Conservation (phyloP, 2,329 filamentous ascomycete genomes). For the Cytospora piceicola region DNA sequence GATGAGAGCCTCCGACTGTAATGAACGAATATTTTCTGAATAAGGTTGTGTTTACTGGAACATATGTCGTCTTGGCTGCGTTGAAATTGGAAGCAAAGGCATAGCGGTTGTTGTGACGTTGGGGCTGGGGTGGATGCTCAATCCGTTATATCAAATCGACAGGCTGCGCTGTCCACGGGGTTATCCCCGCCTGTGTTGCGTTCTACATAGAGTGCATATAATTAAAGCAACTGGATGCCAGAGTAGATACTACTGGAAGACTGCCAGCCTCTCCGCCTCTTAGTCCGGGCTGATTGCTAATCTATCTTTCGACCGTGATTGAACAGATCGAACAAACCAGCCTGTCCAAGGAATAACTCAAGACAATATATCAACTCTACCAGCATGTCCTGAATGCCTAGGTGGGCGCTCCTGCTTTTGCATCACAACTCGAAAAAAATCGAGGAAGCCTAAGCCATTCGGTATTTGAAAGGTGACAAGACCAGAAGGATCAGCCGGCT, state of each 20-base stretch:
- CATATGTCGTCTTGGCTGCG: not conserved
- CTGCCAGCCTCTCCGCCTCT: too few relatives aligned
- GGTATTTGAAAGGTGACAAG: too few relatives aligned
- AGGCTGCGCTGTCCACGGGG: not conserved
- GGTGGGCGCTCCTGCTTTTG: too few relatives aligned
- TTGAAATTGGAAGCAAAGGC: conserved; percentile 1
- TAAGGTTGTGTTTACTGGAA: not conserved
- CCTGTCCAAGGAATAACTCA: too few relatives aligned
- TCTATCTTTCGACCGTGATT: too few relatives aligned
- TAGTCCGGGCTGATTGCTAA: too few relatives aligned
- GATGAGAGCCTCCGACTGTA: conserved; percentile 14
- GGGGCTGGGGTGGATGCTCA: not conserved
- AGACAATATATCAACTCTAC: too few relatives aligned
- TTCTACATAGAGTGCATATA: not conserved
- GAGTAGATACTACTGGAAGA: too few relatives aligned
- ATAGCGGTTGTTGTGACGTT: not conserved
- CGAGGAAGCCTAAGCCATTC: not conserved
- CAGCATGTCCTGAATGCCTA: too few relatives aligned
- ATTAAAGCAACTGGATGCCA: not conserved
- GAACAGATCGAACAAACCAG: too few relatives aligned
- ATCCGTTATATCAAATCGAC: not conserved
- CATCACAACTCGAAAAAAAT: not conserved
- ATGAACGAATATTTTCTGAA: conserved; percentile 7
- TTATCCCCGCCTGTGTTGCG: not conserved
- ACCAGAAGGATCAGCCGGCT: too few relatives aligned